Evolutionary conservation across 176 grass and related monocot species (phyloP).

Genomic region (Bothriochloa decipiens): DNA sequence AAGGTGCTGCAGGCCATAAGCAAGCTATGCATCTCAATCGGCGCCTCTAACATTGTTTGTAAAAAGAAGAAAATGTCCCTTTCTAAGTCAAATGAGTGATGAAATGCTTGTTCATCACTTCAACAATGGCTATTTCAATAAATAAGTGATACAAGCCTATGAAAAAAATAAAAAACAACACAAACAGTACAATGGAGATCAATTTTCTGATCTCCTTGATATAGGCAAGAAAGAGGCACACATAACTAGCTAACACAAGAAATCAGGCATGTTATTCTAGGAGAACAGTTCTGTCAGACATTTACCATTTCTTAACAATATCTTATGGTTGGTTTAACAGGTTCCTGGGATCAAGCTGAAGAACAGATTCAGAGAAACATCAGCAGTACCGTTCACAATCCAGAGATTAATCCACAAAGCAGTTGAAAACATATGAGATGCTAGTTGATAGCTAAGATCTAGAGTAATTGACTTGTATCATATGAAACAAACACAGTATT

Average conservation of each 20-base stretch:
- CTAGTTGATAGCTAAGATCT: slow-evolving; percentile 21
- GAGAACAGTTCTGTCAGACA: slow-evolving; percentile 15
- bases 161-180: not conserved
- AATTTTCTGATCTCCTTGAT: not conserved
- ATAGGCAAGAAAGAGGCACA: slow-evolving; percentile 32
- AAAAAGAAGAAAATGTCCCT: not conserved
- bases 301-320: slow-evolving; percentile 30
- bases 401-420: slow-evolving; percentile 35
- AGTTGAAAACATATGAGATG: slow-evolving; percentile 23
- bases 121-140: not conserved
- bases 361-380: slow-evolving; percentile 27
- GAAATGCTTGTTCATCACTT: slow-evolving; percentile 5
- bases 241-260: not conserved
- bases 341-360: slow-evolving; percentile 64
- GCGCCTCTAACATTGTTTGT: not conserved
- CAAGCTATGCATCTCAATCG: slow-evolving; percentile 4
- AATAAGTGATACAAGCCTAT: slow-evolving; percentile 22
- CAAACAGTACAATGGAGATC: not conserved
- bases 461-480: slow-evolving; percentile 26
- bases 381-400: slow-evolving; percentile 22
- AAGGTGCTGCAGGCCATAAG: not conserved
- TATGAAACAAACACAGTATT: slow-evolving; percentile 34
- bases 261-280: slow-evolving; percentile 40
- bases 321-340: slow-evolving; percentile 44
- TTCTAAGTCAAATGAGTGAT: not conserved